Percentiles rank a stretch among this genome's conserved stretches.
These are phyloP conservation scores for Paramecium octaurelia DNA, from an alignment of 73 alveolate genomes.

Conservation along the genomic window DNA sequence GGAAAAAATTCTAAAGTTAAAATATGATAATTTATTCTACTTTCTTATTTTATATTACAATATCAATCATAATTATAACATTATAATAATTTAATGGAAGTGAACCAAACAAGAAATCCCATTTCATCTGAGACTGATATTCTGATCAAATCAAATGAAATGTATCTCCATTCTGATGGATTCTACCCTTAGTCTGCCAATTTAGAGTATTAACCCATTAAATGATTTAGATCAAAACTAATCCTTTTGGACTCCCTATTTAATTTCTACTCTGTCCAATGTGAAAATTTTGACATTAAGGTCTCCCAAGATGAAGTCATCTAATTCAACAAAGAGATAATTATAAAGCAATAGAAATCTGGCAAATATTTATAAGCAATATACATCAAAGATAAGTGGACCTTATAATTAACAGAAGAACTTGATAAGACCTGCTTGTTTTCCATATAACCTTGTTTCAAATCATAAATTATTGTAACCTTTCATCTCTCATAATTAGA, in stretches of 20 bases:
- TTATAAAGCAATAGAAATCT: neutral
- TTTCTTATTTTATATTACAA: neutral
- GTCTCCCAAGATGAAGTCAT: neutral
- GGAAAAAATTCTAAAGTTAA: constrained; percentile 15
- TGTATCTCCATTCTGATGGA: neutral
- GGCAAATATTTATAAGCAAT: neutral
- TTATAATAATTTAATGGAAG: neutral
- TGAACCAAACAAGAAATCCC: neutral
- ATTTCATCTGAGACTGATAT: neutral
- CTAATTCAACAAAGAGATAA: neutral
- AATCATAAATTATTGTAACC: neutral
- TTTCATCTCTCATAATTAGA: neutral
- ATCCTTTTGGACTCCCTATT: neutral
- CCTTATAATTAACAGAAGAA: neutral
- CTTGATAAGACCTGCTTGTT: neutral
- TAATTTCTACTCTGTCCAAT: neutral
- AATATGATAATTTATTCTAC: neutral
- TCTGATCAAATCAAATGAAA: neutral
- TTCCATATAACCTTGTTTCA: constrained; percentile 4
- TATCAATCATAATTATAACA: neutral
- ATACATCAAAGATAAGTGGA: neutral
- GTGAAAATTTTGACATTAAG: neutral
- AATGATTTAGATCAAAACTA: neutral
- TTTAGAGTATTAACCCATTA: neutral
- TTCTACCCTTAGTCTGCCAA: neutral